Conservation (phyloP, 106 monocot species). For the Acanthochlamys bracteata region DNA sequence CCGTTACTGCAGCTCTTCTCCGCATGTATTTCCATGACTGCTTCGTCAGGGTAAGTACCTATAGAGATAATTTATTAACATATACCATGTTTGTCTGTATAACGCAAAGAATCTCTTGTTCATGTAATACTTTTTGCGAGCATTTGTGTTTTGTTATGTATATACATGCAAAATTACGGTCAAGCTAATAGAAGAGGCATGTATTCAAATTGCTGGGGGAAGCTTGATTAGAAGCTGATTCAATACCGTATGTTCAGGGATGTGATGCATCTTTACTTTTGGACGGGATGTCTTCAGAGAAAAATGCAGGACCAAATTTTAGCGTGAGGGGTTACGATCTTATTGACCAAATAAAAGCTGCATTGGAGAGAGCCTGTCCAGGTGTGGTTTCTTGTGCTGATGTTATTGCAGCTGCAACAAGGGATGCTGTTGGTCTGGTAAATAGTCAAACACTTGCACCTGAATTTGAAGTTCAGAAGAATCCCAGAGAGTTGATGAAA, state of each 20-base stretch:
- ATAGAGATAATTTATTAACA: too few relatives aligned
- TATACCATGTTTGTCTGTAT: too few relatives aligned
- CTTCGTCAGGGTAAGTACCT: not conserved
- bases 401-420: constrained; percentile 6
- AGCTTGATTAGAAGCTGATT: too few relatives aligned
- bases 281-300: constrained; percentile 5
- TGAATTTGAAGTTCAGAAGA: too few relatives aligned
- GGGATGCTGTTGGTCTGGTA: constrained; percentile 10
- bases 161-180: too few relatives aligned
- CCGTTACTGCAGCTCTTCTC: constrained; percentile 7
- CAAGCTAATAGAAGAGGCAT: too few relatives aligned
- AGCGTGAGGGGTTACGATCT: constrained; percentile 10
- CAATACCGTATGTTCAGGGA: not conserved
- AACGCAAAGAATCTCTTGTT: too few relatives aligned
- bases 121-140: too few relatives aligned
- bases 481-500: too few relatives aligned
- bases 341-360: constrained; percentile 3
- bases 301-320: constrained; percentile 1
- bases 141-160: too few relatives aligned
- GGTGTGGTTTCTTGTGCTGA: constrained; percentile 11
- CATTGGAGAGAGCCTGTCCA: constrained; percentile 8
- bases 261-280: constrained; percentile 10
- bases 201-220: too few relatives aligned
- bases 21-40: constrained; percentile 15
- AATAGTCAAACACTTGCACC: too few relatives aligned